phyloP scores from a whole-genome alignment of 1,139 yeast genomes.

The Sugiyamaella neomexicana region DNA sequence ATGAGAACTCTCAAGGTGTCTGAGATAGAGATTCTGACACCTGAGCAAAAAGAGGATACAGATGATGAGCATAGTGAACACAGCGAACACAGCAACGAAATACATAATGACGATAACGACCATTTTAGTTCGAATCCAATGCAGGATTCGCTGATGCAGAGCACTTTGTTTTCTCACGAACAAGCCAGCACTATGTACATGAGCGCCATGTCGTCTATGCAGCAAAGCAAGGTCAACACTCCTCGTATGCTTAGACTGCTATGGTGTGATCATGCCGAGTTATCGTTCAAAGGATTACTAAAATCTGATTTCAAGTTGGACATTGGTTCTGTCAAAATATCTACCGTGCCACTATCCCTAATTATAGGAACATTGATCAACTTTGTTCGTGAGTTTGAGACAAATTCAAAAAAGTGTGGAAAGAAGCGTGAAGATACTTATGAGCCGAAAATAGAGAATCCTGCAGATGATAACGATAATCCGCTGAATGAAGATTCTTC shows the following conservation, averaged over 20 bases:
- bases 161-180: slow-evolving; percentile 66
- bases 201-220: slow-evolving; percentile 56
- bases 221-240: background rate
- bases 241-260: slow-evolving; percentile 20
- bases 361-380: slow-evolving; percentile 30
- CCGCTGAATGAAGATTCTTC: background rate
- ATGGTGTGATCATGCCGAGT: slow-evolving; percentile 27
- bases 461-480: background rate
- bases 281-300: slow-evolving; percentile 28
- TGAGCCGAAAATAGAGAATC: background rate
- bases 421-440: background rate
- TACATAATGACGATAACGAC: slow-evolving; percentile 9
- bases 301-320: slow-evolving; percentile 47
- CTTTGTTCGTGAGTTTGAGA: slow-evolving; percentile 31
- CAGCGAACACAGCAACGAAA: background rate
- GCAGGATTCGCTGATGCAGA: slow-evolving; percentile 52
- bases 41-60: slow-evolving; percentile 6
- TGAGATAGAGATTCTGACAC: slow-evolving; percentile 35
- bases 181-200: slow-evolving; percentile 74
- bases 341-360: slow-evolving; percentile 44
- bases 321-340: slow-evolving; percentile 49
- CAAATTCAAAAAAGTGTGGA: slow-evolving; percentile 8
- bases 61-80: background rate
- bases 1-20: slow-evolving; percentile 45
- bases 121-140: slow-evolving; percentile 20